phyloP scores from a whole-genome alignment of 495 filamentous ascomycete genomes.

The Margaritispora aquatica region DNA sequence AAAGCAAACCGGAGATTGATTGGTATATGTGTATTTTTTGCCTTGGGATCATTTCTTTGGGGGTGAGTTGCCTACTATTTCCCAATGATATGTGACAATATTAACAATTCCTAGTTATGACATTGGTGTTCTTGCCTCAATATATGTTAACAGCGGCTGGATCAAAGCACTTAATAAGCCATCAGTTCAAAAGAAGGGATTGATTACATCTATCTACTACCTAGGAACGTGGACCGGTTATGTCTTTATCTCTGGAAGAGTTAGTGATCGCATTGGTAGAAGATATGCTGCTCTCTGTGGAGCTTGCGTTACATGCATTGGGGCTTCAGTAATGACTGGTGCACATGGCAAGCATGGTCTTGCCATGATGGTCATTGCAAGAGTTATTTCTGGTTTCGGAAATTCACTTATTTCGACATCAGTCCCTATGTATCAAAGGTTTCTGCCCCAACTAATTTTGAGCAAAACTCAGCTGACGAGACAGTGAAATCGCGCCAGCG shows the following conservation, averaged over 20 bases:
- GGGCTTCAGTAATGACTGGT: conserved; percentile 38
- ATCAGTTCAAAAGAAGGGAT: conserved; percentile 35
- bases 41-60: conserved; percentile 53
- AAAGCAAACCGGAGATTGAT: conserved; percentile 4
- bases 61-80: conserved; percentile 35
- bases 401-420: conserved; percentile 46
- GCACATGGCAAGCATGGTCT: conserved; percentile 35
- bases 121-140: conserved; percentile 49
- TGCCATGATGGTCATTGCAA: conserved; percentile 45
- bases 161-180: conserved; percentile 35
- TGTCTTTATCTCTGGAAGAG: conserved; percentile 43
- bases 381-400: conserved; percentile 45
- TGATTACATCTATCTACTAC: conserved; percentile 53
- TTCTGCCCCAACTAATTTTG: neutral
- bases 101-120: conserved; percentile 38
- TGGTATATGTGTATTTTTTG: conserved; percentile 43
- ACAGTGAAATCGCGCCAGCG: conserved; percentile 47
- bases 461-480: neutral
- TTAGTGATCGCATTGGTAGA: conserved; percentile 42
- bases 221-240: conserved; percentile 50
- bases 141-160: conserved; percentile 49
- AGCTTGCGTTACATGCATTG: conserved; percentile 37
- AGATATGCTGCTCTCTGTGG: conserved; percentile 42
- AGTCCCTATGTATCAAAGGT: conserved; percentile 54
- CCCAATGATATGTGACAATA: neutral